Base-by-base conservation (phyloP, 306 rosid genomes). In the Dalbergia oliveri region DNA sequence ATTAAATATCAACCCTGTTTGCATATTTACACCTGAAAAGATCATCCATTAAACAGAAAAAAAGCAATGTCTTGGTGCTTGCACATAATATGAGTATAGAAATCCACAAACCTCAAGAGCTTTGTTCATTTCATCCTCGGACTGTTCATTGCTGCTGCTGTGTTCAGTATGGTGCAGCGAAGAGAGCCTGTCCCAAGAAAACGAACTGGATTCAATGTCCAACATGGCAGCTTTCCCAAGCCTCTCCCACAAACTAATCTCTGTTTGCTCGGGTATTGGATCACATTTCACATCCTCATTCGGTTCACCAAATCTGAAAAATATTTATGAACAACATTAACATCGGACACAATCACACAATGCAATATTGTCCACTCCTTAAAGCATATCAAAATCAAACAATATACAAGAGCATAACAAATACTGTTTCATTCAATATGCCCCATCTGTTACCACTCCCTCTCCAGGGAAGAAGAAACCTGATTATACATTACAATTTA, bases 121-220 rank as follows among this genome's bases (percentile, higher is more conserved):
- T 76, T 84, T 93, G 84, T 83, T 93, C 84, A 88, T 89, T 63
- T 95, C 98, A 82, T 95, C 99, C 86, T 95, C 99, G 1, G 94
- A 90, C 43, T 83, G 90, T 37, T 93, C 98, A 21, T 89, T 81
- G 88, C 91, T 91, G 75, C 90, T 84, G 66, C 88, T 68, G 74
- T 93, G 95, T 80, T 90, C 94, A 11, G 95, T 90, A 72, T 90
- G 98, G 82, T 95, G 96, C 78, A 95, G 90, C 1, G 99, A 93
- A 51, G 91, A 80, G 66, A 95, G 98, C 18, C 4, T 73, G 51
- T 93, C 91, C 99, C 99, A 95, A 31, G 94, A 91, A 83, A 91
- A 90, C 54, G 91, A 83, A 77, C 71, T 76, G 0, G 97, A 89
- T 39, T 91, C 98, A 64, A 91, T 82, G 84, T 95, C 94, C 91